Evolutionary conservation across 148 eudicot genomes (phyloP), one percentile per base, ranked within the genome.

Genomic region (Amaranthus palmeri): DNA sequence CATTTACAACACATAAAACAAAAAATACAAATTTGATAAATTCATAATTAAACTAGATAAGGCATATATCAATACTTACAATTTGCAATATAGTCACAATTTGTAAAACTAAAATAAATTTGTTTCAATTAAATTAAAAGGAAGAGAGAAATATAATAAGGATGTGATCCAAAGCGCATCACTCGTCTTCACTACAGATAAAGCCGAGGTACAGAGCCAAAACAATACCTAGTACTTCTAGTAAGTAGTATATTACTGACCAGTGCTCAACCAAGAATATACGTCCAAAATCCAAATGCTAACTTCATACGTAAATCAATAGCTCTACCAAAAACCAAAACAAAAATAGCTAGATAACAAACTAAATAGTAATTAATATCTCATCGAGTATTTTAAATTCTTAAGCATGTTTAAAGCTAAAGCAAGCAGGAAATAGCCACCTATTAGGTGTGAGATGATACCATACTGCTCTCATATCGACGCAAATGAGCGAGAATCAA

Each of bases 281-380:
- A 67, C 1, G 18, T 6, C 1, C n/a, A 4, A 54, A 25, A 25
- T 25, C 49, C 69, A 18, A 17, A 15, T 49, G 61, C 42, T 64
- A 42, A 61, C 58, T 54, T 68, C 72, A 68, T 54, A 54, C 61
- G 54, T 40, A 5, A 46, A 59, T 44, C 72, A 42, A 14, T 13
- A 12, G 45, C 60, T 6, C 46, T 13, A 42, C 42, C 54, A 65
- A 14, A 53, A 40, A 41, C 60, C n/a, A 53, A 52, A 51, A 18
- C 40, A 4, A 1, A 45, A 48, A 65, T 48, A 68, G 10, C 71
- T 68, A 51, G 58, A 53, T 11, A 43, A 54, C 36, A 53, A 54
- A 54, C 53, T 67, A 68, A 43, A 54, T n/a, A 68, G 15, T 6
- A 25, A 42, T 7, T 10, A 25, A 17, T 25, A 25, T 3, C 61